A percentile compares a stretch with the other conserved stretches of the same genome.
Evolutionary conservation across 352 stramenopile species (phyloP).

Genomic region (Globisporangium perplexum): DNA sequence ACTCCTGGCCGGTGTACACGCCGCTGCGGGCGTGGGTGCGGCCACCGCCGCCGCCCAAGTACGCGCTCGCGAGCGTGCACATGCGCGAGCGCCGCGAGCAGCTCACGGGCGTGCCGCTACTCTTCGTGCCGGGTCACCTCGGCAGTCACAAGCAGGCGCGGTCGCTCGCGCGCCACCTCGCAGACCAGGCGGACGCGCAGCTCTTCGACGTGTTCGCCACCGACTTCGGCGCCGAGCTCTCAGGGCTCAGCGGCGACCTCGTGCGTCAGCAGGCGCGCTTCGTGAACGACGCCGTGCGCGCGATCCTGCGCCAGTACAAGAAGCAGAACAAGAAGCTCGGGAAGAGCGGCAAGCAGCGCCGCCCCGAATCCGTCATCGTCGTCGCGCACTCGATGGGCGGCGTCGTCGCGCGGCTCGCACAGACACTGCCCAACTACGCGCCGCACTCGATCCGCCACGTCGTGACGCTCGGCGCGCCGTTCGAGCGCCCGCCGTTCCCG

Average conservation of each 20-base stretch:
- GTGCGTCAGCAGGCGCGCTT: conserved; percentile 66
- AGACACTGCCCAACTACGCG: conserved; percentile 72
- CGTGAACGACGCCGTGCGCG: conserved; percentile 64
- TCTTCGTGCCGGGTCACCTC: conserved; percentile 80
- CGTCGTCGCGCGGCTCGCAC: conserved; percentile 55
- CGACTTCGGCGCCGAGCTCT: conserved; percentile 75
- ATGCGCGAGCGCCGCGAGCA: conserved; percentile 43
- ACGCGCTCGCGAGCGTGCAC: conserved; percentile 59
- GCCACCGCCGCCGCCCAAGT: conserved; percentile 42
- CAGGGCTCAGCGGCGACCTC: conserved; percentile 60
- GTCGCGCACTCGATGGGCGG: conserved; percentile 85
- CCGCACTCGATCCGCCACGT: conserved; percentile 72
- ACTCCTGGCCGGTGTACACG: conserved; percentile 81
- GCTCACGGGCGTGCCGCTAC: conserved; percentile 62
- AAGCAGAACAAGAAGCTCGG: conserved; percentile 36
- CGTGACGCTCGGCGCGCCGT: conserved; percentile 63
- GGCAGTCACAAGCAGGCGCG: conserved; percentile 85
- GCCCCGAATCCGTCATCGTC: conserved; percentile 62
- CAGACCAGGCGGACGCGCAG: conserved; percentile 32
- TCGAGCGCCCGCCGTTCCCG: conserved; percentile 41
- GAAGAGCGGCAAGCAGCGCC: conserved; percentile 3
- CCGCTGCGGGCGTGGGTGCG: conserved; percentile 27
- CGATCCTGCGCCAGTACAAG: conserved; percentile 74
- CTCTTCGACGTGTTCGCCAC: conserved; percentile 79
- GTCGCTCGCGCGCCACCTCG: conserved; percentile 68